A percentile compares a stretch with the other conserved stretches of the same genome.
phyloP scores from a whole-genome alignment of 1,139 yeast species.

The Candida frijolesensis region DNA sequence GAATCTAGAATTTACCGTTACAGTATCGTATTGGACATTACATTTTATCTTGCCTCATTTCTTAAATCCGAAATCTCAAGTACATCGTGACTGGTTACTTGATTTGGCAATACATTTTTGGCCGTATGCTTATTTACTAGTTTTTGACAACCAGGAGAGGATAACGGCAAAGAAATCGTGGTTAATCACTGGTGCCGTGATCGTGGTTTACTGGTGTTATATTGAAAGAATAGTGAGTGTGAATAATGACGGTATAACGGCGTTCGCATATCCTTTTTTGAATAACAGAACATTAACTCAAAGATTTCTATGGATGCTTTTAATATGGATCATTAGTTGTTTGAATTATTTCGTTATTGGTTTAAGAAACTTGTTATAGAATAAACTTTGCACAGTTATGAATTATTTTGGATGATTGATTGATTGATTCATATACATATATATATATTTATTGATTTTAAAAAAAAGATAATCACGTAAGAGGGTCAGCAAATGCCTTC shows the following conservation, averaged over 20 bases:
- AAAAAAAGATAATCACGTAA: no score
- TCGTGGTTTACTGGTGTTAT: slow-evolving; percentile 13
- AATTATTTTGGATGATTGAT: background rate
- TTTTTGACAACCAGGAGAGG: slow-evolving; percentile 8
- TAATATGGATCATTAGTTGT: slow-evolving; percentile 12
- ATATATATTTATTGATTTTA: no score
- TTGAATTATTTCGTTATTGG: slow-evolving; percentile 11
- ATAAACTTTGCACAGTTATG: no score
- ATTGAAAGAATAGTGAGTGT: slow-evolving; percentile 12
- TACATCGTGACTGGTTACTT: slow-evolving; percentile 18
- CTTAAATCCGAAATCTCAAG: slow-evolving; percentile 21
- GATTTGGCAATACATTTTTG: slow-evolving; percentile 27
- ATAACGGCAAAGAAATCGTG: slow-evolving; percentile 4
- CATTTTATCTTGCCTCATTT: slow-evolving; percentile 20
- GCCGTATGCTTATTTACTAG: slow-evolving; percentile 20
- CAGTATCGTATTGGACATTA: slow-evolving; percentile 26
- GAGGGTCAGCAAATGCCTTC: no score
- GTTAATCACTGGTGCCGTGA: slow-evolving; percentile 9
- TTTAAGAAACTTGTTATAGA: slow-evolving; percentile 7
- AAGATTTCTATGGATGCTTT: slow-evolving; percentile 11
- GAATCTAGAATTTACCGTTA: slow-evolving; percentile 25
- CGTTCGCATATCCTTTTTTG: slow-evolving; percentile 25
- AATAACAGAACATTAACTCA: slow-evolving; percentile 11
- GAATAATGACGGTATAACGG: slow-evolving; percentile 12
- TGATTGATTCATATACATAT: background rate